A percentile compares a stretch with the other conserved stretches of the same genome.
Evolutionary conservation across 2,329 filamentous ascomycete species (phyloP).

Genomic region (Claviceps sp.): DNA sequence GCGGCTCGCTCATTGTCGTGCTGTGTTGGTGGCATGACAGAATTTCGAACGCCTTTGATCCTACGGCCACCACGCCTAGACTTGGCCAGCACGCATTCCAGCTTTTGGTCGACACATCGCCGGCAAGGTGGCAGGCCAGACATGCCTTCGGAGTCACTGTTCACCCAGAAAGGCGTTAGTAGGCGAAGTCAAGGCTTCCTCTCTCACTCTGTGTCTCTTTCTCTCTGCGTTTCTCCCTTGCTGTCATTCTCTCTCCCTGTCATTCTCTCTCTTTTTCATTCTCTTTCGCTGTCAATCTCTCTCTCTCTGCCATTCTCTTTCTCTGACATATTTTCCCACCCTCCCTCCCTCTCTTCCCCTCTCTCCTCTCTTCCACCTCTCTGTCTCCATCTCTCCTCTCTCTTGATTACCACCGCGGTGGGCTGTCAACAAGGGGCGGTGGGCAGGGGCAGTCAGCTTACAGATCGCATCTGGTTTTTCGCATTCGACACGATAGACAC

Average conservation of each 20-base stretch:
- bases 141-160: slow-evolving; percentile 20
- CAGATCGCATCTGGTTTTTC: slow-evolving; percentile 21
- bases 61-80: slow-evolving; percentile 25
- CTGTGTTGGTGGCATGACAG: slow-evolving; percentile 3
- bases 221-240: neutral
- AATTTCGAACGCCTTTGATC: slow-evolving; percentile 14
- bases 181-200: neutral
- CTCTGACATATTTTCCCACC: too few relatives aligned
- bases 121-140: slow-evolving; percentile 24
- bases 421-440: too few relatives aligned
- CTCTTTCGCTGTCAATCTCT: too few relatives aligned
- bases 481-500: slow-evolving; percentile 18
- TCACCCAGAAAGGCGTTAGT: slow-evolving; percentile 4
- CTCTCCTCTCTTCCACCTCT: neutral
- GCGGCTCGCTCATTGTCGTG: neutral
- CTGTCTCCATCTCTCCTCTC: neutral
- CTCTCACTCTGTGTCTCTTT: neutral
- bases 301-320: neutral
- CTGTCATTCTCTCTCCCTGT: too few relatives aligned
- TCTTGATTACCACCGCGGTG: neutral
- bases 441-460: slow-evolving; percentile 8
- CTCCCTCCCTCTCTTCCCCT: neutral
- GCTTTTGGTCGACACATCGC: slow-evolving; percentile 23
- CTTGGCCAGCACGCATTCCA: slow-evolving; percentile 26
- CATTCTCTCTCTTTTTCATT: neutral